Conservation (phyloP, 192 early-diverging fungal species). For the Coemansia sp. region DNA sequence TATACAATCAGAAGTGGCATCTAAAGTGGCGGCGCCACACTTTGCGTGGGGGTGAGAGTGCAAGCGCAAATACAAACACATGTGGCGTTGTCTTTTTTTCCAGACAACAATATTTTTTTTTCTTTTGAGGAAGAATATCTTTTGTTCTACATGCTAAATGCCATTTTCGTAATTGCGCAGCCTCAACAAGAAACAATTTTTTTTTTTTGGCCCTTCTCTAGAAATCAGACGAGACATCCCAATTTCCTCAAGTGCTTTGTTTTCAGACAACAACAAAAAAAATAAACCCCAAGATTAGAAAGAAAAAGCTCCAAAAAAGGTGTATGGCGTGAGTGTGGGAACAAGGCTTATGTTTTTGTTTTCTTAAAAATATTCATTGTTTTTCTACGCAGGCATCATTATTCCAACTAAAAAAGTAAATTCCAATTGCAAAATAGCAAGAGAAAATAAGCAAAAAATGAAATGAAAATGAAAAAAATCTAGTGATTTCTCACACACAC, state of each 20-base stretch:
- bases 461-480: too few relatives aligned
- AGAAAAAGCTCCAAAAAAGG: not conserved
- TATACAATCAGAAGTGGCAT: not conserved
- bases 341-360: not conserved
- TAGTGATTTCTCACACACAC: too few relatives aligned
- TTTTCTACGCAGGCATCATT: not conserved
- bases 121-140: not conserved
- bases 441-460: not conserved
- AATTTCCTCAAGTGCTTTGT: not conserved
- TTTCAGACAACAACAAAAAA: not conserved
- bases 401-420: slow-evolving; percentile 9
- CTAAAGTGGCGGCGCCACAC: not conserved
- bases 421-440: slow-evolving; percentile 6
- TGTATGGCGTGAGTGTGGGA: slow-evolving; percentile 28
- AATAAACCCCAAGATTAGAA: not conserved
- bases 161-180: not conserved
- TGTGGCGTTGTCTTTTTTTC: not conserved
- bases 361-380: not conserved
- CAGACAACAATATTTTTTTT: not conserved
- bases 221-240: not conserved
- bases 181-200: not conserved
- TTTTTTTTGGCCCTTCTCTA: not conserved
- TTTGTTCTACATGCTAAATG: not conserved
- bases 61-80: not conserved
- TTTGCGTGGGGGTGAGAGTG: not conserved